Evolutionary conservation across 2,329 filamentous ascomycete genomes (phyloP).

Genomic region (Botrytis cinerea): DNA sequence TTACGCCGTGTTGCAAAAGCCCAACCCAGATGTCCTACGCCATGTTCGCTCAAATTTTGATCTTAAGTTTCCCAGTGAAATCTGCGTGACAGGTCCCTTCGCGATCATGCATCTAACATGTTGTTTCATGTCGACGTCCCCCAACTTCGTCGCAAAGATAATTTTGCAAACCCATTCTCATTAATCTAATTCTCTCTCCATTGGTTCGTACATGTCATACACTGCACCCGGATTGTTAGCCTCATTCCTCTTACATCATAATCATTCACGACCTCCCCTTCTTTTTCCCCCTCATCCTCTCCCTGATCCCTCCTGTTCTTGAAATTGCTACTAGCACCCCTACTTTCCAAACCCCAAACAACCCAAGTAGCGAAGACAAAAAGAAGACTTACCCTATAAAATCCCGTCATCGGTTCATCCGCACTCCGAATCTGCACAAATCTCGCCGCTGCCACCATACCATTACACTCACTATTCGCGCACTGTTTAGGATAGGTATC

Average conservation of each 20-base stretch:
- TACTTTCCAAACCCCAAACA: neutral
- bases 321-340: neutral
- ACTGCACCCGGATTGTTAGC: slow-evolving; percentile 46
- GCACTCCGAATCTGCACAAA: slow-evolving; percentile 97
- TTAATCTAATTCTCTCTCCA: slow-evolving; percentile 63
- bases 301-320: neutral
- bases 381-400: slow-evolving; percentile 69
- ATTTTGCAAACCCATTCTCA: neutral
- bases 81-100: neutral
- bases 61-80: neutral
- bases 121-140: neutral
- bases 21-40: neutral
- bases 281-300: neutral
- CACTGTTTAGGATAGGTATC: slow-evolving; percentile 84
- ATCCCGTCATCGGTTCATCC: slow-evolving; percentile 97
- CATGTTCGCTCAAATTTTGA: neutral
- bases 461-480: slow-evolving; percentile 75
- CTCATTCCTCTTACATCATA: slow-evolving; percentile 8
- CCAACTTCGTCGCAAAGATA: neutral
- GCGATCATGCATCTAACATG: neutral
- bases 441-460: slow-evolving; percentile 86
- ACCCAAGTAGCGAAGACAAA: neutral
- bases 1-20: neutral
- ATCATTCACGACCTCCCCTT: neutral
- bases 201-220: slow-evolving; percentile 64